phyloP scores from a whole-genome alignment of 2,329 filamentous ascomycete genomes.

The Raffaelea arxii region DNA sequence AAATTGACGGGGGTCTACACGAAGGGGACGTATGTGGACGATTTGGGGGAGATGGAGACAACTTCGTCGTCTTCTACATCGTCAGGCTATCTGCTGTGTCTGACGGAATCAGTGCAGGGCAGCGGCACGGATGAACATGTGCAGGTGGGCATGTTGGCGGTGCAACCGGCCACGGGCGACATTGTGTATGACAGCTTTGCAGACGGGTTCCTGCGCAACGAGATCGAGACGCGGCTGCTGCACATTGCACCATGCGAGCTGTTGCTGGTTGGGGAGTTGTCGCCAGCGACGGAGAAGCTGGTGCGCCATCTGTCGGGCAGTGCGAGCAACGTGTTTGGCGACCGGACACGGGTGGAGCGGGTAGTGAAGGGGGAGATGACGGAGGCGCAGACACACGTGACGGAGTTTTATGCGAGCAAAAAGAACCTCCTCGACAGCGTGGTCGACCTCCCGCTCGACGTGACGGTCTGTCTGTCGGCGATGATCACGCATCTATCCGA shows the following conservation, averaged over 20 bases:
- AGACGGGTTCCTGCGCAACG: conserved; percentile 93
- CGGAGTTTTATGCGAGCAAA: conserved; percentile 73
- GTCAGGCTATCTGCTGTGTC: conserved; percentile 80
- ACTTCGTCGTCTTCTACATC: conserved; percentile 10
- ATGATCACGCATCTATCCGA: conserved; percentile 93
- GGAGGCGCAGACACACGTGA: conserved; percentile 79
- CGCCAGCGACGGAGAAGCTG: conserved; percentile 85
- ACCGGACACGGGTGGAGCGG: conserved; percentile 77
- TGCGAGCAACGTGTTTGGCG: conserved; percentile 85
- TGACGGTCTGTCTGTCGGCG: conserved; percentile 85
- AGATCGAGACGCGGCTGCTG: conserved; percentile 88
- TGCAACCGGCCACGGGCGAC: conserved; percentile 91
- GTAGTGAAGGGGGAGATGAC: conserved; percentile 67
- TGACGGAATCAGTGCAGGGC: conserved; percentile 71
- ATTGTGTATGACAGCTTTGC: conserved; percentile 95
- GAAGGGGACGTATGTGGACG: conserved; percentile 95
- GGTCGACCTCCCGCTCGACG: conserved; percentile 70
- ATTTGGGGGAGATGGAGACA: conserved; percentile 68
- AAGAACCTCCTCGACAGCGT: conserved; percentile 74
- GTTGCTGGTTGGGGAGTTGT: conserved; percentile 81
- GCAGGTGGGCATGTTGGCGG: conserved; percentile 81
- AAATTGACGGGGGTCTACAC: conserved; percentile 96
- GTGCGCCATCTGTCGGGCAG: conserved; percentile 82
- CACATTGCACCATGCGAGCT: conserved; percentile 96
- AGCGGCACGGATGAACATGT: conserved; percentile 87